phyloP scores from a whole-genome alignment of 2,329 filamentous ascomycete genomes.

The Fusarium bulbicola region DNA sequence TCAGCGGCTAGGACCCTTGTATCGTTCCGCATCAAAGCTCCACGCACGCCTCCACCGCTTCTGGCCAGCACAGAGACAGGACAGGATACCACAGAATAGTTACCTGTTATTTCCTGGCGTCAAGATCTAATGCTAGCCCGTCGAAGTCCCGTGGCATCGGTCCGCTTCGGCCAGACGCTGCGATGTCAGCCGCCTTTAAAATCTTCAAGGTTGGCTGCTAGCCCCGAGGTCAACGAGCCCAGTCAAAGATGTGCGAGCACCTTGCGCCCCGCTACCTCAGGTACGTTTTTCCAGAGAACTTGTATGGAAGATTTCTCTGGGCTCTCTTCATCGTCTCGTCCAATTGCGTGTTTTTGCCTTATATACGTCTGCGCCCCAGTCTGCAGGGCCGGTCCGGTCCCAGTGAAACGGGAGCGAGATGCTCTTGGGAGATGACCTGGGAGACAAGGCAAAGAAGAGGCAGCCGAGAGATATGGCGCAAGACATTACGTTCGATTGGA shows the following conservation, averaged over 20 bases:
- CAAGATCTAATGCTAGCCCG: conserved; percentile 28
- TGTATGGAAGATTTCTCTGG: conserved; percentile 25
- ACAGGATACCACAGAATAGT: not conserved
- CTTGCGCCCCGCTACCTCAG: conserved; percentile 28
- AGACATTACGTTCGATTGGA: conserved; percentile 33
- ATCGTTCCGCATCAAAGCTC: conserved; percentile 16
- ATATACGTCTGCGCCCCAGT: conserved; percentile 7
- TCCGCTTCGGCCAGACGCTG: conserved; percentile 28
- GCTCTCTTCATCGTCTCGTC: conserved; percentile 6
- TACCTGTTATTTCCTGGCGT: not conserved
- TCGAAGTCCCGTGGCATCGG: conserved; percentile 32
- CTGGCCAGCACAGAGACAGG: not conserved
- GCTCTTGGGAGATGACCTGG: conserved; percentile 2
- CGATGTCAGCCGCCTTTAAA: conserved; percentile 20
- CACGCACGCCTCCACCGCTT: conserved; percentile 25
- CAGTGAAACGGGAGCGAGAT: conserved; percentile 27
- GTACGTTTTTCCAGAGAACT: conserved; percentile 33
- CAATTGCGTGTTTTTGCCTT: conserved; percentile 12
- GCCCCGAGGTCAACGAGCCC: conserved; percentile 1
- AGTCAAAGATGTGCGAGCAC: conserved; percentile 32
- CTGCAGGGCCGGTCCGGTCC: conserved; percentile 43
- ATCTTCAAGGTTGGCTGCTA: conserved; percentile 4
- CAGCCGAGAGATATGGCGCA: conserved; percentile 22
- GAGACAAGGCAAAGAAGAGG: not conserved
- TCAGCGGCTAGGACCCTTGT: conserved; percentile 8